phyloP scores from a whole-genome alignment of 2,329 filamentous ascomycete genomes.

The Monilinia polystroma region DNA sequence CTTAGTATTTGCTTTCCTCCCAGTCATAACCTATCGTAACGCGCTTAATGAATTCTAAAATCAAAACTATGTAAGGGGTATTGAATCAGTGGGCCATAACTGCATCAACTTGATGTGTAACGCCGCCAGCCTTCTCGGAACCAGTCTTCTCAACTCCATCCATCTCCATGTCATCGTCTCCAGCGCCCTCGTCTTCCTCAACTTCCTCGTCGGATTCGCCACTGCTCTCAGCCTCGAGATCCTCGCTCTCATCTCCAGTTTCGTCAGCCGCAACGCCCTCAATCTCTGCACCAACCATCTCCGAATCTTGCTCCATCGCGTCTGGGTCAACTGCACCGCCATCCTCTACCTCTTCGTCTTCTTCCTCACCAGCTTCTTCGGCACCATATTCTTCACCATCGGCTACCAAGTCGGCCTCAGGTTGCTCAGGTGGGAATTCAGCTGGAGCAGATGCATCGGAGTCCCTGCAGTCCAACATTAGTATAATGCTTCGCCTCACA shows the following conservation, averaged over 20 bases:
- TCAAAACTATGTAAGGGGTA: slow-evolving; percentile 19
- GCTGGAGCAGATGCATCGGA: slow-evolving; percentile 95
- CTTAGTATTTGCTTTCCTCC: slow-evolving; percentile 5
- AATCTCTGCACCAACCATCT: slow-evolving; percentile 71
- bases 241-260: slow-evolving; percentile 73
- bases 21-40: slow-evolving; percentile 19
- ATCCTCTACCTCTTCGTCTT: slow-evolving; percentile 62
- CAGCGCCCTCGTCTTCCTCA: slow-evolving; percentile 44
- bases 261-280: slow-evolving; percentile 57
- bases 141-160: slow-evolving; percentile 43
- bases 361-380: slow-evolving; percentile 77
- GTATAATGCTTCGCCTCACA: slow-evolving; percentile 14
- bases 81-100: slow-evolving; percentile 23
- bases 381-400: slow-evolving; percentile 91
- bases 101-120: slow-evolving; percentile 32
- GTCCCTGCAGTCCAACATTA: slow-evolving; percentile 62
- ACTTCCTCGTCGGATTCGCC: slow-evolving; percentile 55
- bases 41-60: slow-evolving; percentile 16
- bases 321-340: slow-evolving; percentile 46
- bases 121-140: slow-evolving; percentile 24
- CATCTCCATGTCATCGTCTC: slow-evolving; percentile 52
- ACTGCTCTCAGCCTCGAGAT: slow-evolving; percentile 74
- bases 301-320: slow-evolving; percentile 62
- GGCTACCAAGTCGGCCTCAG: slow-evolving; percentile 82
- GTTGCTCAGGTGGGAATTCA: slow-evolving; percentile 96